Evolutionary conservation across 306 rosid species (phyloP).

Genomic region (Herpetospermum pedunculosum): DNA sequence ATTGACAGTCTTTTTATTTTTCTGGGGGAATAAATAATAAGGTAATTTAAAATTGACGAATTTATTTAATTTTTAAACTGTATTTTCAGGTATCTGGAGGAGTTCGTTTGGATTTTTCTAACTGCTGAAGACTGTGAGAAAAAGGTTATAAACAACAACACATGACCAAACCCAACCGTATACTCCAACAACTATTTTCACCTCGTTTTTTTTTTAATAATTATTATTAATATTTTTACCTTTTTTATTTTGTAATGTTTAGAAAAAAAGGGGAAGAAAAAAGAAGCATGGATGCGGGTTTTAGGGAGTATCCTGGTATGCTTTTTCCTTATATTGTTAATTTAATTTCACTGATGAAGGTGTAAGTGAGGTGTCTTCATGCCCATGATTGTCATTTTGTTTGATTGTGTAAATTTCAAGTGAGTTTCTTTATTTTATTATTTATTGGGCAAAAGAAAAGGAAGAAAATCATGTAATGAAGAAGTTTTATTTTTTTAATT

Average conservation of each 20-base stretch:
- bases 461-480: slow-evolving; percentile 19
- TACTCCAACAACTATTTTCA: slow-evolving; percentile 17
- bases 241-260: neutral
- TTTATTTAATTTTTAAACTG: neutral
- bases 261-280: neutral
- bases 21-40: too few species aligned
- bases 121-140: slow-evolving; percentile 21
- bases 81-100: slow-evolving; percentile 11
- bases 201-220: neutral
- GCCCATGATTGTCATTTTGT: slow-evolving; percentile 13
- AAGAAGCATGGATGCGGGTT: slow-evolving; percentile 52
- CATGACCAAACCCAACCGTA: slow-evolving; percentile 21
- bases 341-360: slow-evolving; percentile 10
- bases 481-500: too few species aligned
- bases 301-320: slow-evolving; percentile 48
- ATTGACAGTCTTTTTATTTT: neutral
- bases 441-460: neutral
- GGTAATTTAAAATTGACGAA: neutral
- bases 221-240: neutral
- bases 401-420: slow-evolving; percentile 17
- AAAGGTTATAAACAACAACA: slow-evolving; percentile 13
- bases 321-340: neutral
- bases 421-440: neutral
- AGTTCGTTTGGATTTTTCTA: slow-evolving; percentile 29
- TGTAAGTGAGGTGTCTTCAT: slow-evolving; percentile 15